Percentiles rank a stretch among this genome's conserved stretches.
Evolutionary conservation across 2,329 filamentous ascomycete species (phyloP).

Genomic region (Aspergillus quadrilineatus): DNA sequence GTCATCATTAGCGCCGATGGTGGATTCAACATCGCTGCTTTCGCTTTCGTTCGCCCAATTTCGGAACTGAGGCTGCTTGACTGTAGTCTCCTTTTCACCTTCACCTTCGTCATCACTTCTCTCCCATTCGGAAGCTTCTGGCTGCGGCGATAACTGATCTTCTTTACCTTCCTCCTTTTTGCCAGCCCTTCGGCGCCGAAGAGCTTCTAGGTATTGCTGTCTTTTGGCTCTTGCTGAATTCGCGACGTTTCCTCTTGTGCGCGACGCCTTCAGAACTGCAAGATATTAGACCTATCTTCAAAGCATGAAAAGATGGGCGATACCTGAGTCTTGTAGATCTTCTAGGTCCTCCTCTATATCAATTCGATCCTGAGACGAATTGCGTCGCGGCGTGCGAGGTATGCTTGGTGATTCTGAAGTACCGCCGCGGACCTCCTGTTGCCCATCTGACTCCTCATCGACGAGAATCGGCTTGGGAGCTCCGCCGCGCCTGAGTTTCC

Average conservation of each 20-base stretch:
- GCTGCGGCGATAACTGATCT: conserved; percentile 20
- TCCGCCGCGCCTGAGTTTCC: conserved; percentile 32
- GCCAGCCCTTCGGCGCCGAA: conserved; percentile 46
- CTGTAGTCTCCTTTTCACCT: conserved; percentile 18
- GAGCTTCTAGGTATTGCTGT: conserved; percentile 43
- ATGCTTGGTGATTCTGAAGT: conserved; percentile 30
- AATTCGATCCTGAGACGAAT: conserved; percentile 34
- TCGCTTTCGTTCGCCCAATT: conserved; percentile 24
- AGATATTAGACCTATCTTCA: background rate
- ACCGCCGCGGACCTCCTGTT: conserved; percentile 24
- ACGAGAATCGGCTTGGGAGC: conserved; percentile 26
- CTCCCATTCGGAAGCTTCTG: conserved; percentile 15
- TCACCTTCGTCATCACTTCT: conserved; percentile 21
- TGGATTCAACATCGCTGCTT: conserved; percentile 29
- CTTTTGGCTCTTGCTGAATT: conserved; percentile 41
- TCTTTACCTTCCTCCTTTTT: conserved; percentile 34
- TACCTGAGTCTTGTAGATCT: conserved; percentile 47
- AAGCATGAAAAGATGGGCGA: background rate
- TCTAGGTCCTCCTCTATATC: conserved; percentile 48
- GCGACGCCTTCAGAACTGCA: conserved; percentile 36
- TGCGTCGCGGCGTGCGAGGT: conserved; percentile 26
- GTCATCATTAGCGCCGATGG: conserved; percentile 39
- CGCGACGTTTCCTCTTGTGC: conserved; percentile 43
- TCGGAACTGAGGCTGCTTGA: conserved; percentile 20
- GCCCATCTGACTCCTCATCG: conserved; percentile 31